Conservation (phyloP, 2,329 filamentous ascomycete species). For the Leptoxyphium fumago region DNA sequence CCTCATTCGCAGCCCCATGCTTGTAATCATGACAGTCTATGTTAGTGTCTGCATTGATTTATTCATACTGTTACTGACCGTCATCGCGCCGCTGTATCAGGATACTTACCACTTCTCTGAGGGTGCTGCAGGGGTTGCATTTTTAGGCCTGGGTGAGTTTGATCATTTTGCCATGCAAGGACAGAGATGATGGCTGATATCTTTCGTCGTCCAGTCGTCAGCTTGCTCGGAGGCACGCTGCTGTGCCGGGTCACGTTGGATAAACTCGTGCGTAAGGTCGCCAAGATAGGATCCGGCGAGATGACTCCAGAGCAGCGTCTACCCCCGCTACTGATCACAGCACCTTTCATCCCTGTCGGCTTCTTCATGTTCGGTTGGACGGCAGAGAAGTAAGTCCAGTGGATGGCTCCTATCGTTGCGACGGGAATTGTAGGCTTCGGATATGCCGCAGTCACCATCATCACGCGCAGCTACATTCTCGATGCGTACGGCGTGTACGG, state of each 20-base stretch:
- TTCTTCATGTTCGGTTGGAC: conserved; percentile 19
- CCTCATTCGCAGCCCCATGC: conserved; percentile 55
- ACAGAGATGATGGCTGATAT: no score
- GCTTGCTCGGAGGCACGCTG: conserved; percentile 20
- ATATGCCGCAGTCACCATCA: conserved; percentile 13
- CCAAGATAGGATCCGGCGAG: conserved; percentile 22
- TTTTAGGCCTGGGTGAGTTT: conserved; percentile 33
- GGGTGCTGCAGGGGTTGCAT: conserved; percentile 25
- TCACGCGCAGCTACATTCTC: conserved; percentile 44
- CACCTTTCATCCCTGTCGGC: conserved; percentile 11
- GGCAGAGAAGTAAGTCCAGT: conserved; percentile 11
- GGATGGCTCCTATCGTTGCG: conserved; percentile 14
- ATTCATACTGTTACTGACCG: conserved; percentile 34
- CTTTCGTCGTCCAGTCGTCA: conserved; percentile 27
- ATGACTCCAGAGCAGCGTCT: conserved; percentile 31
- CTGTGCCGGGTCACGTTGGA: conserved; percentile 11
- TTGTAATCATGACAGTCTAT: conserved; percentile 49
- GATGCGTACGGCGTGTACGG: conserved; percentile 46
- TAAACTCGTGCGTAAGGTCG: conserved; percentile 6
- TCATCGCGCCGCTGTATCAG: conserved; percentile 48
- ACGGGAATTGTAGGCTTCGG: conserved; percentile 15
- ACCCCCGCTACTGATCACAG: conserved; percentile 10
- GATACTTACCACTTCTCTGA: conserved; percentile 34
- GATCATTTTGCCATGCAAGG: conserved; percentile 20
- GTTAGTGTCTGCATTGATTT: conserved; percentile 44